Evolutionary conservation across 139 green algal genomes (phyloP).

Genomic region (Volvox africanus): DNA sequence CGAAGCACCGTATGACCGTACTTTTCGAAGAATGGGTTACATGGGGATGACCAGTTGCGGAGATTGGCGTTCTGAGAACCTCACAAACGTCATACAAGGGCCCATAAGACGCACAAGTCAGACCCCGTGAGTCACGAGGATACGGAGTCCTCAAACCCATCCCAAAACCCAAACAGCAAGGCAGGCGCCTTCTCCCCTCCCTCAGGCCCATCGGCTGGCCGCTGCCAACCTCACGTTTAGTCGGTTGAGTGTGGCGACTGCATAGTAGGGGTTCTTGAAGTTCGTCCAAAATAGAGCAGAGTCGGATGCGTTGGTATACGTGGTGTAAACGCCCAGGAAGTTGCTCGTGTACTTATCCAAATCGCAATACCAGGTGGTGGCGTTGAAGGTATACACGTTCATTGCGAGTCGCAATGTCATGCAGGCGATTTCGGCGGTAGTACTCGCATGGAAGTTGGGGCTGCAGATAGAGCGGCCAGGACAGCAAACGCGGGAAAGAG

Average conservation of each 20-base stretch:
- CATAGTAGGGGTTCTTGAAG: conserved; percentile 5
- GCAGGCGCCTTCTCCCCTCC: neutral
- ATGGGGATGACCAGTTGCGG: too few species aligned
- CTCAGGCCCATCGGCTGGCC: neutral
- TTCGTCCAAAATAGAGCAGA: neutral
- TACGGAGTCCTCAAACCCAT: too few species aligned
- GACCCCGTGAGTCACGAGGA: too few species aligned
- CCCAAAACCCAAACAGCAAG: too few species aligned
- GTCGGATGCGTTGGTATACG: neutral
- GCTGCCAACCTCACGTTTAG: neutral
- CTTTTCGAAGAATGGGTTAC: too few species aligned
- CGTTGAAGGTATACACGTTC: conserved; percentile 1
- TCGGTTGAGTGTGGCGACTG: neutral
- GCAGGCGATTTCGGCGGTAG: neutral
- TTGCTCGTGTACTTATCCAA: neutral
- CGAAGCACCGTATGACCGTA: too few species aligned
- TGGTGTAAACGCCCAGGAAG: conserved; percentile 36
- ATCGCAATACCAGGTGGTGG: conserved; percentile 33
- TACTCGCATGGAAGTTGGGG: neutral
- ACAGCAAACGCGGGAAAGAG: neutral
- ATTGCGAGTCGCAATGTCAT: neutral
- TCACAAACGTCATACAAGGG: too few species aligned
- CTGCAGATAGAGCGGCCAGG: neutral
- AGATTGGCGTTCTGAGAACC: too few species aligned
- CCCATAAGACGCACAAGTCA: too few species aligned